phyloP scores from a whole-genome alignment of 352 stramenopile species.

The Phytophthora palmivora region DNA sequence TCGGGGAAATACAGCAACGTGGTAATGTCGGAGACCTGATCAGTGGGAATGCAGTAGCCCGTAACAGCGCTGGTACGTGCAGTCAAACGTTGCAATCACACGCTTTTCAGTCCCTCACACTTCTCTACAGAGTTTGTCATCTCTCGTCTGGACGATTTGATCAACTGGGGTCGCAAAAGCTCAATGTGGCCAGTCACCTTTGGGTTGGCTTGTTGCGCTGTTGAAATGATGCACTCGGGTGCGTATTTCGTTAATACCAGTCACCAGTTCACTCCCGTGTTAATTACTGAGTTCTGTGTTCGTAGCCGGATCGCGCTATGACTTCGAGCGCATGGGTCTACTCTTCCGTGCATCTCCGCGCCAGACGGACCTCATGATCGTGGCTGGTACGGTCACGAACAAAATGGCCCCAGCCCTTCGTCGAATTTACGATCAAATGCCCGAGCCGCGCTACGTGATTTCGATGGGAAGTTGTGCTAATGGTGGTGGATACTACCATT shows the following conservation, averaged over 20 bases:
- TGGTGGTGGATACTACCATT: slow-evolving; percentile 91
- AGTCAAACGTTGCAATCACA: not conserved
- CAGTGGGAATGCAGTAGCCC: slow-evolving; percentile 42
- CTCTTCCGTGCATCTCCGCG: slow-evolving; percentile 94
- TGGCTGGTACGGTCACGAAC: slow-evolving; percentile 98
- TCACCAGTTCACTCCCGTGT: not conserved
- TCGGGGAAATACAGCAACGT: slow-evolving; percentile 18
- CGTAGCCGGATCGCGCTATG: slow-evolving; percentile 82
- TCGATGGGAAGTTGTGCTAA: slow-evolving; percentile 98
- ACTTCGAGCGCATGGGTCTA: slow-evolving; percentile 98
- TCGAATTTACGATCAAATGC: slow-evolving; percentile 98
- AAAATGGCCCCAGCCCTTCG: slow-evolving; percentile 99
- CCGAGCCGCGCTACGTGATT: slow-evolving; percentile 97
- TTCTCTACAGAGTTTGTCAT: slow-evolving; percentile 92
- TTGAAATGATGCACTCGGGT: slow-evolving; percentile 98
- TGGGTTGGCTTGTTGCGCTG: slow-evolving; percentile 97
- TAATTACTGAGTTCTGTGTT: not conserved
- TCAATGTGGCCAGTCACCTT: slow-evolving; percentile 99
- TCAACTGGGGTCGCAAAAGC: slow-evolving; percentile 95
- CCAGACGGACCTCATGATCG: slow-evolving; percentile 98
- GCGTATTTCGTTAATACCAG: slow-evolving; percentile 21
- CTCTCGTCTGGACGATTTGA: slow-evolving; percentile 95
- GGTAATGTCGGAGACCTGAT: slow-evolving; percentile 56
- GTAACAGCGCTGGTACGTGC: slow-evolving; percentile 57
- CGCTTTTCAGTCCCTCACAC: not conserved